phyloP scores from a whole-genome alignment of 2,329 filamentous ascomycete species.

The Xylaria sp. region DNA sequence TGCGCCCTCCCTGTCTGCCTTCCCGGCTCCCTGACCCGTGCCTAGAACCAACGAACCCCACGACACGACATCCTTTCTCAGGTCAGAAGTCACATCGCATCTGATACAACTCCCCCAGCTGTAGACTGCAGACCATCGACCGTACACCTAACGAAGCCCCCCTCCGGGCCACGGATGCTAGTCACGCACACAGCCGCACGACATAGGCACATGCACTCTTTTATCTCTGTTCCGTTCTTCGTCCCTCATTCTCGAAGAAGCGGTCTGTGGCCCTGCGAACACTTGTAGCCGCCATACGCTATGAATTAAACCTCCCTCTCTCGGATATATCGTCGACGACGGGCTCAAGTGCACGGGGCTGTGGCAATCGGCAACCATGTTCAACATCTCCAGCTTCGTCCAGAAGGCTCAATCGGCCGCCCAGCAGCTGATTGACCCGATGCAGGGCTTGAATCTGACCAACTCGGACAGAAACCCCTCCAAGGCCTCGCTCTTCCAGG shows the following conservation, averaged over 20 bases:
- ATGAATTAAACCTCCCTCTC: slow-evolving; percentile 47
- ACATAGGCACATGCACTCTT: slow-evolving; percentile 27
- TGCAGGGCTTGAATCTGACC: slow-evolving; percentile 77
- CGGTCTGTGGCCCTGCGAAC: slow-evolving; percentile 15
- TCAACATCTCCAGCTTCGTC: slow-evolving; percentile 80
- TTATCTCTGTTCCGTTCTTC: slow-evolving; percentile 11
- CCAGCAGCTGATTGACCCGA: slow-evolving; percentile 92
- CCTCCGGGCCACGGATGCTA: slow-evolving; percentile 1
- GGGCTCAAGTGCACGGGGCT: slow-evolving; percentile 45
- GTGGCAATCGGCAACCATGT: slow-evolving; percentile 61
- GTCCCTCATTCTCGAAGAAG: slow-evolving; percentile 8
- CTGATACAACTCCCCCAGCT: slow-evolving; percentile 21
- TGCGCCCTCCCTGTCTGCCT: slow-evolving; percentile 21
- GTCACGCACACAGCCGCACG: slow-evolving; percentile 4
- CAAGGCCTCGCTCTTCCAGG: slow-evolving; percentile 92
- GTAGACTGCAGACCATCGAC: not conserved
- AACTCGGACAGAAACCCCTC: slow-evolving; percentile 84
- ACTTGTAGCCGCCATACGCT: slow-evolving; percentile 35
- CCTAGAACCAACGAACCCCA: slow-evolving; percentile 26
- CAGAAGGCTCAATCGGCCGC: slow-evolving; percentile 78
- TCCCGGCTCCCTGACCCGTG: not conserved
- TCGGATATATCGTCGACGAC: slow-evolving; percentile 37
- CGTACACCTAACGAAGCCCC: not conserved
- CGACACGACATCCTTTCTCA: slow-evolving; percentile 19
- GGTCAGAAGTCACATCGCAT: slow-evolving; percentile 15